Percentiles rank a stretch among this genome's conserved stretches.
Evolutionary conservation across 352 stramenopile genomes (phyloP).

Genomic region (Phytophthora quininea): DNA sequence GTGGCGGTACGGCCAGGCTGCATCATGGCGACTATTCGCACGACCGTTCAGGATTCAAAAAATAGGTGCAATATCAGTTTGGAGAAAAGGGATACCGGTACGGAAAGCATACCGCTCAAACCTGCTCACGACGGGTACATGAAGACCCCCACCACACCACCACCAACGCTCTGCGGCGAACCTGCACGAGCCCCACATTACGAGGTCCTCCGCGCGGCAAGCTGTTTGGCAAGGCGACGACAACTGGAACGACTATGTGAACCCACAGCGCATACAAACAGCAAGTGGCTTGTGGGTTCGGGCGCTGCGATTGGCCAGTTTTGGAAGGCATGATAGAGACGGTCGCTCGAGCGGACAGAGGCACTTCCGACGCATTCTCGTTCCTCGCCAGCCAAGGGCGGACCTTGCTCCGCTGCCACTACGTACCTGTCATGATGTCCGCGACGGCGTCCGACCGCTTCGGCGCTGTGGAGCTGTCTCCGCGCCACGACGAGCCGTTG

Average conservation of each 20-base stretch:
- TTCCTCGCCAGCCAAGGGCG: slow-evolving; percentile 20
- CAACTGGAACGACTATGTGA: background rate
- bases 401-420: slow-evolving; percentile 11
- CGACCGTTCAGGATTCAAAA: slow-evolving; percentile 11
- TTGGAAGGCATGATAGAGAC: background rate
- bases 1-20: slow-evolving; percentile 12
- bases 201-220: background rate
- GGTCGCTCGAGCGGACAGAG: too few relatives aligned
- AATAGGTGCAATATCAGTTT: background rate
- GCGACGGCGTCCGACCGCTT: slow-evolving; percentile 34
- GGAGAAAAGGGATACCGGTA: too few relatives aligned
- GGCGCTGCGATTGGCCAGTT: background rate
- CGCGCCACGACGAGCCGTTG: slow-evolving; percentile 60
- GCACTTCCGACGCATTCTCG: slow-evolving; percentile 4
- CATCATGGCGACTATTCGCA: background rate
- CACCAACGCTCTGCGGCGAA: too few relatives aligned
- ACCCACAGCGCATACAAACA: background rate
- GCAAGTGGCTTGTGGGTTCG: background rate
- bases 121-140: too few relatives aligned
- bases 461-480: slow-evolving; percentile 60
- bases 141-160: too few relatives aligned
- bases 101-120: too few relatives aligned
- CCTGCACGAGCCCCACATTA: background rate
- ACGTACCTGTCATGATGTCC: slow-evolving; percentile 30
- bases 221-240: background rate